A percentile compares a stretch with the other conserved stretches of the same genome.
These are phyloP conservation scores for Oryza brachyantha DNA, from an alignment of 176 grass and related monocot genomes.

Conservation along the genomic window DNA sequence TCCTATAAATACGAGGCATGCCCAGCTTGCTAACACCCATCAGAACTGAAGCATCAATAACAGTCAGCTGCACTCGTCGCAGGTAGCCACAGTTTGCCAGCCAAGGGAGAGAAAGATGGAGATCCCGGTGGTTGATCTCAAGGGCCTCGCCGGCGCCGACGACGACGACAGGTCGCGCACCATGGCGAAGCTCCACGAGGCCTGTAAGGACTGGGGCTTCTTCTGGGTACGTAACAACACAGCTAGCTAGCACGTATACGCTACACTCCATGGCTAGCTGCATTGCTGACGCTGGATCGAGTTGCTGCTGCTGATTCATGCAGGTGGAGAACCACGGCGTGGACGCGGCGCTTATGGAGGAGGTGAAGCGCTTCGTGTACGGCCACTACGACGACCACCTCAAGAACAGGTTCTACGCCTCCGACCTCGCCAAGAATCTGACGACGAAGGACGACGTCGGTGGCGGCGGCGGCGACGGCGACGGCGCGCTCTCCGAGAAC, in stretches of 20 bases:
- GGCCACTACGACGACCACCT: slow-evolving; percentile 63
- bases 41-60: too few relatives aligned
- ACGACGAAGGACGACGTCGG: background rate
- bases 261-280: too few relatives aligned
- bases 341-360: slow-evolving; percentile 59
- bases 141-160: slow-evolving; percentile 37
- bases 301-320: background rate
- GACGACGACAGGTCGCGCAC: slow-evolving; percentile 34
- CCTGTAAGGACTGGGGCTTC: slow-evolving; percentile 71
- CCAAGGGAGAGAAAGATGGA: slow-evolving; percentile 41
- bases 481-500: background rate
- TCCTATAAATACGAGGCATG: too few relatives aligned
- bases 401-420: slow-evolving; percentile 57
- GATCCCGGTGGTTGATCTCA: slow-evolving; percentile 72
- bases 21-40: too few relatives aligned
- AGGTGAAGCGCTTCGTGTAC: slow-evolving; percentile 66
- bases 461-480: background rate
- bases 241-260: too few relatives aligned
- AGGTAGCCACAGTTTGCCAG: too few relatives aligned
- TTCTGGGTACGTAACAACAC: slow-evolving; percentile 57
- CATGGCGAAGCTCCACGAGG: slow-evolving; percentile 61
- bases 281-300: too few relatives aligned
- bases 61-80: too few relatives aligned
- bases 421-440: slow-evolving; percentile 51
- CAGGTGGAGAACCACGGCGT: slow-evolving; percentile 89